Evolutionary conservation across 2,329 filamentous ascomycete species (phyloP), one percentile per base, ranked within the genome.

Genomic region (Gaeumannomyces tritici): DNA sequence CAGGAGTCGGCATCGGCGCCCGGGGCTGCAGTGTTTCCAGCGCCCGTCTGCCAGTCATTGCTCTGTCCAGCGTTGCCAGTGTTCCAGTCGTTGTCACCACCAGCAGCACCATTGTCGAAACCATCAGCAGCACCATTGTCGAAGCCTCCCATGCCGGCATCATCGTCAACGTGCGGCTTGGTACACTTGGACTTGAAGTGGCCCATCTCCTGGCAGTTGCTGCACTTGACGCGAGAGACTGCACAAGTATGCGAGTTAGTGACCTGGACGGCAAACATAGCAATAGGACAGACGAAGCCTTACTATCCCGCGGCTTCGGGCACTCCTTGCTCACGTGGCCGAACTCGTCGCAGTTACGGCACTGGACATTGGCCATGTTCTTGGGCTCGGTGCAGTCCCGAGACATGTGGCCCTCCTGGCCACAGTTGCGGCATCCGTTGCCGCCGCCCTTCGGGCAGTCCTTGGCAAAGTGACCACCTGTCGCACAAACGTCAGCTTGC

Each of bases 371-470:
- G n/a, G 66, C 68, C 68, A 72, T 72, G 69, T 76, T 76, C 66
- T 70, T 74, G 55, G 76, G 75, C 70, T 79, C 75, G 0, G 84
- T 80, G 70, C 84, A 90, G 58, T 90, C 87, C 51, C 79, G 80
- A 62, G 84, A 72, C 56, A 79, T 76, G 65, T 89, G 86, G 3
- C 86, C 87, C 61, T 85, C 82, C 55, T 82, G 72, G 26, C 85
- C 85, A 66, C 87, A 89, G 73, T 89, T 89, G 68, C 79, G 79
- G 71, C 83, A 86, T 70, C 79, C 71, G 66, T 78, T 77, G 70
- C 80, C 76, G 64, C 80, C 82, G 63, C 80, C 85, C 71, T 85
- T 76, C 31, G 88, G 85, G 69, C 87, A 89, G 69, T 89, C 86
- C 55, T 78, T 79, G 42, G 81, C 79, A 68, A 85, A 85, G 68